phyloP scores from a whole-genome alignment of 352 stramenopile species.

The Phytopythium montanum region DNA sequence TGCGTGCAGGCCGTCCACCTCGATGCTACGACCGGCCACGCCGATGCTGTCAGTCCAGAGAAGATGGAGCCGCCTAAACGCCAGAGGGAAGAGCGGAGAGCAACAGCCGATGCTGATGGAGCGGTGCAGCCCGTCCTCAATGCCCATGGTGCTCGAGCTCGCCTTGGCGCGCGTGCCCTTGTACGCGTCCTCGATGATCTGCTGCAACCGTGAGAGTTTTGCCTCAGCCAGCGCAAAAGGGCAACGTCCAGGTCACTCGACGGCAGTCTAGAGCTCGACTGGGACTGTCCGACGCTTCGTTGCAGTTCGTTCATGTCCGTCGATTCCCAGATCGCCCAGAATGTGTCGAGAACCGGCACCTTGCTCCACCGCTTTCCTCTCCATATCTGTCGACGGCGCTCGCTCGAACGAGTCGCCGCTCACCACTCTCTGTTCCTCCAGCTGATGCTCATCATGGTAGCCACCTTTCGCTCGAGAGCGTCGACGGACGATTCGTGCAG shows the following conservation, averaged over 20 bases:
- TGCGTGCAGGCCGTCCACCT: conserved; percentile 43
- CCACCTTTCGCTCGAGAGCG: conserved; percentile 69
- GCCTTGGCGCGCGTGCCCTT: conserved; percentile 30
- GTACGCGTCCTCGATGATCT: conserved; percentile 42
- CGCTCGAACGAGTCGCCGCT: not conserved
- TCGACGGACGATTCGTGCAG: conserved; percentile 61
- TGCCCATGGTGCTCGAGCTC: conserved; percentile 22
- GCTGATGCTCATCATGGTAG: conserved; percentile 81
- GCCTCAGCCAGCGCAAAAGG: no score
- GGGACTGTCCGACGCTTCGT: conserved; percentile 12
- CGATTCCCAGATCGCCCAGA: conserved; percentile 45
- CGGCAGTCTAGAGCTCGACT: conserved; percentile 17
- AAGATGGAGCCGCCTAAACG: conserved; percentile 44
- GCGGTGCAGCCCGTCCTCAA: conserved; percentile 49
- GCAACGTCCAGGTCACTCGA: no score
- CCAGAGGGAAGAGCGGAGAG: conserved; percentile 31
- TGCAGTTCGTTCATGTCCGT: conserved; percentile 24
- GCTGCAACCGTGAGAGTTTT: conserved; percentile 39
- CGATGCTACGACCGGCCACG: conserved; percentile 5
- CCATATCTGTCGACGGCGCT: conserved; percentile 9
- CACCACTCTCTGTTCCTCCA: conserved; percentile 69
- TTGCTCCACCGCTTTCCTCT: conserved; percentile 9
- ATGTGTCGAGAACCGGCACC: conserved; percentile 12
- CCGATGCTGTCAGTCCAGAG: conserved; percentile 21
- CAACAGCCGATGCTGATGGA: conserved; percentile 62